phyloP scores from a whole-genome alignment of 768 basidiomycete species.

The Mycena vulgaris region DNA sequence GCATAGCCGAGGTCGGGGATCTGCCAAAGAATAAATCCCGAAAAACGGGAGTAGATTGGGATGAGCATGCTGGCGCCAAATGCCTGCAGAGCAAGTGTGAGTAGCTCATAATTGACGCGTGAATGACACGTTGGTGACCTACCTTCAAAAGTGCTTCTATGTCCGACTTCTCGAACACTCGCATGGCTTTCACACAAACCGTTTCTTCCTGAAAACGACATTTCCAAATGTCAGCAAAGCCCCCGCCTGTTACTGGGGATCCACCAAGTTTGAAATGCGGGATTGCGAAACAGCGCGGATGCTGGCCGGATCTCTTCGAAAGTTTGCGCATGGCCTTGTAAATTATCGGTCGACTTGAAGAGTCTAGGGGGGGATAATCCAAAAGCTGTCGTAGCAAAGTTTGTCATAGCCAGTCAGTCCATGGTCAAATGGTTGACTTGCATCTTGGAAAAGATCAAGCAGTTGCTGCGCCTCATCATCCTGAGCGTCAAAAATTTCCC shows the following conservation, averaged over 20 bases:
- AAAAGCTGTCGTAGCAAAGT: conserved; percentile 20
- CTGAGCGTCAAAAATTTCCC: conserved; percentile 15
- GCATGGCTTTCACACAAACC: conserved; percentile 36
- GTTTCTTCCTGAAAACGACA: conserved; percentile 21
- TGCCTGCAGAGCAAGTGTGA: conserved; percentile 18
- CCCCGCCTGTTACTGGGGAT: conserved; percentile 21
- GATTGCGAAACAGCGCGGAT: conserved; percentile 31
- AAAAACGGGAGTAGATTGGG: conserved; percentile 51
- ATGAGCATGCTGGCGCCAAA: conserved; percentile 52
- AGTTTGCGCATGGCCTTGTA: conserved; percentile 31
- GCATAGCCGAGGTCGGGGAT: conserved; percentile 35
- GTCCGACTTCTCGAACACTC: conserved; percentile 32
- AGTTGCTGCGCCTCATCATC: conserved; percentile 35
- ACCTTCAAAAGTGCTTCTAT: conserved; percentile 26
- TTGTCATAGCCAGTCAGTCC: neutral
- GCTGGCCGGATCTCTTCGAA: conserved; percentile 15
- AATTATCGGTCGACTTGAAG: conserved; percentile 26
- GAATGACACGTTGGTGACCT: neutral
- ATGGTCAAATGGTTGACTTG: neutral
- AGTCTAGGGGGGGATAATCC: conserved; percentile 36
- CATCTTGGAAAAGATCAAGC: conserved; percentile 41
- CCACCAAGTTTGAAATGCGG: conserved; percentile 26
- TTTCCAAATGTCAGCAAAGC: conserved; percentile 36
- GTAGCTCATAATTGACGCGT: neutral
- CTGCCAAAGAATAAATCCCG: conserved; percentile 42